Conservation (phyloP, 2,329 filamentous ascomycete genomes). For the Ophiostoma quercus region DNA sequence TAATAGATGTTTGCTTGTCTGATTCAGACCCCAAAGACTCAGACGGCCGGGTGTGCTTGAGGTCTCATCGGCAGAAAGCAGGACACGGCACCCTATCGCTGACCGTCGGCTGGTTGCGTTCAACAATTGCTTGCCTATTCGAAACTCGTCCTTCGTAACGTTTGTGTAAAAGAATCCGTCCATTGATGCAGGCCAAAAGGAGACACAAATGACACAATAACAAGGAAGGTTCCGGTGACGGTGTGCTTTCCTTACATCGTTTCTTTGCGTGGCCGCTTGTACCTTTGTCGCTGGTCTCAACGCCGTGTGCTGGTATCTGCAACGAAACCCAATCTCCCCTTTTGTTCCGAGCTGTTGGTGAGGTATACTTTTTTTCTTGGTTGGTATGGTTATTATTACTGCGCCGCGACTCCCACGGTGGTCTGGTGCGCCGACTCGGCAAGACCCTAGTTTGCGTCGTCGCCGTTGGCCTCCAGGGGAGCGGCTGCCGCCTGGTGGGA, state of each 20-base stretch:
- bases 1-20: slow-evolving; percentile 13
- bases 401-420: slow-evolving; percentile 22
- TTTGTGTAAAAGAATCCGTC: slow-evolving; percentile 14
- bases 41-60: slow-evolving; percentile 7
- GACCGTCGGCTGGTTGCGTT: slow-evolving; percentile 9
- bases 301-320: slow-evolving; percentile 38
- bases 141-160: slow-evolving; percentile 20
- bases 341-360: slow-evolving; percentile 16
- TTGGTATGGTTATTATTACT: slow-evolving; percentile 13
- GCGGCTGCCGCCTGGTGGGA: slow-evolving; percentile 34
- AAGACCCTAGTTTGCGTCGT: slow-evolving; percentile 45
- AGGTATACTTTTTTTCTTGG: slow-evolving; percentile 1
- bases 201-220: slow-evolving; percentile 29
- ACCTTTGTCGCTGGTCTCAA: slow-evolving; percentile 35
- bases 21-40: slow-evolving; percentile 3
- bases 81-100: not conserved
- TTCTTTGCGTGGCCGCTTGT: slow-evolving; percentile 6
- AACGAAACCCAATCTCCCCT: slow-evolving; percentile 22
- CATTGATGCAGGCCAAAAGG: slow-evolving; percentile 13
- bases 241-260: slow-evolving; percentile 30
- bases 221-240: slow-evolving; percentile 27
- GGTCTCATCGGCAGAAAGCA: slow-evolving; percentile 7
- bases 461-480: slow-evolving; percentile 50
- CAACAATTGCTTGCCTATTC: slow-evolving; percentile 15
- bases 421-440: slow-evolving; percentile 15